phyloP scores from a whole-genome alignment of 2,329 filamentous ascomycete species.

The Epichloe sp. region DNA sequence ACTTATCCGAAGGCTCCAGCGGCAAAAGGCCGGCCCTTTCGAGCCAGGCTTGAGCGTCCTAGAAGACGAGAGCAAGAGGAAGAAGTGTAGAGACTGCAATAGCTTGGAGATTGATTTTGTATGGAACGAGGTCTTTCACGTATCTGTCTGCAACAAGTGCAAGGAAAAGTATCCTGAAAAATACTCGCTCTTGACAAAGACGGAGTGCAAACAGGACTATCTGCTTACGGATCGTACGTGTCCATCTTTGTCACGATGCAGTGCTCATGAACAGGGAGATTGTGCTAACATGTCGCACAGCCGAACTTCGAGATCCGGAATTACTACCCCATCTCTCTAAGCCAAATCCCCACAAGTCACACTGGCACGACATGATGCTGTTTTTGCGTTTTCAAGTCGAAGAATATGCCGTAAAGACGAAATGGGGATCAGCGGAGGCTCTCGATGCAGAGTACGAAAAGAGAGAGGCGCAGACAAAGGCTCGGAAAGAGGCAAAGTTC shows the following conservation, averaged over 20 bases:
- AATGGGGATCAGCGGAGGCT: constrained; percentile 81
- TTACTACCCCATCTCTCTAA: constrained; percentile 76
- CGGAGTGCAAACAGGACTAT: constrained; percentile 91
- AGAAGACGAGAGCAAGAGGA: constrained; percentile 47
- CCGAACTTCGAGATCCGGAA: constrained; percentile 79
- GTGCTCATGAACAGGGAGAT: not conserved
- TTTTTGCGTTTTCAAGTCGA: constrained; percentile 91
- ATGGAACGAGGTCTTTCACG: constrained; percentile 75
- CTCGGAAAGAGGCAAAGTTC: constrained; percentile 81
- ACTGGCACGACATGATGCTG: constrained; percentile 98
- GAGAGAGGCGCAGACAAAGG: constrained; percentile 67
- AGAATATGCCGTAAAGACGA: constrained; percentile 76
- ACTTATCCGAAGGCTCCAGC: constrained; percentile 56
- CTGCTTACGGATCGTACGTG: constrained; percentile 75
- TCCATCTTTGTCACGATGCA: too few species aligned
- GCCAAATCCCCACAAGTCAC: constrained; percentile 89
- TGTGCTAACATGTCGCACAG: constrained; percentile 26
- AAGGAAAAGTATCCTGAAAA: constrained; percentile 86
- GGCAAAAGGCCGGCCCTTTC: constrained; percentile 67
- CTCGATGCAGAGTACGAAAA: constrained; percentile 81
- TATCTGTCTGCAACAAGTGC: constrained; percentile 65
- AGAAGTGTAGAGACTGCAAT: constrained; percentile 72
- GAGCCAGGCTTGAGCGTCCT: constrained; percentile 79
- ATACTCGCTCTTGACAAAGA: constrained; percentile 92
- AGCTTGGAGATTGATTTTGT: constrained; percentile 86